Evolutionary conservation across 345 rosid species (phyloP).

Genomic region (Eucalyptus curtisii): DNA sequence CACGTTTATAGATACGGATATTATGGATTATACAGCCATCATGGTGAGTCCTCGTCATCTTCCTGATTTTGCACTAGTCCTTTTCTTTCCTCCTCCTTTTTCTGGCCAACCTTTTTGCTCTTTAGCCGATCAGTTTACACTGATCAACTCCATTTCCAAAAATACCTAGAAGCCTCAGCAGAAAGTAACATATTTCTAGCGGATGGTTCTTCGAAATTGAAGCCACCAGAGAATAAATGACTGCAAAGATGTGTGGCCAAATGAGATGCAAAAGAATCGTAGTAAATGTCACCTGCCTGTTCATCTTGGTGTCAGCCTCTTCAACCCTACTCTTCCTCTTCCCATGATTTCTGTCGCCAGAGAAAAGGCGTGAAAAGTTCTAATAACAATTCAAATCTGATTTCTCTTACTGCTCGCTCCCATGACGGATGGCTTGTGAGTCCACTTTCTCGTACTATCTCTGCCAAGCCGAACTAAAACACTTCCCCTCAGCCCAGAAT

Average conservation of each 20-base stretch:
- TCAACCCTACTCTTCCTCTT: neutral
- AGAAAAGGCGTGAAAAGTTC: neutral
- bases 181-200: neutral
- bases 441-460: neutral
- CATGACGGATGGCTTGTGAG: neutral
- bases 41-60: too few relatives aligned
- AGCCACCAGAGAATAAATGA: too few relatives aligned
- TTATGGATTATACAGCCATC: too few relatives aligned
- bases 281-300: neutral
- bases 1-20: too few relatives aligned
- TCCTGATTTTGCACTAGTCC: too few relatives aligned
- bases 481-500: too few relatives aligned
- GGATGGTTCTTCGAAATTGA: too few relatives aligned
- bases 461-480: too few relatives aligned
- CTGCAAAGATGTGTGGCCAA: neutral
- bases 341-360: neutral
- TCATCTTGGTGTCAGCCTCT: neutral
- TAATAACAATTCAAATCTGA: neutral
- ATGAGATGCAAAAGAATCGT: neutral
- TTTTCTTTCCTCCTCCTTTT: neutral
- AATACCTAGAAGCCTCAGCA: neutral
- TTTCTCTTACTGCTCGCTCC: neutral
- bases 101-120: neutral
- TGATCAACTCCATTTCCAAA: neutral
- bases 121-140: neutral